Base-by-base conservation (phyloP, 1,284 basidiomycete genomes). In the Trametes versicolor region DNA sequence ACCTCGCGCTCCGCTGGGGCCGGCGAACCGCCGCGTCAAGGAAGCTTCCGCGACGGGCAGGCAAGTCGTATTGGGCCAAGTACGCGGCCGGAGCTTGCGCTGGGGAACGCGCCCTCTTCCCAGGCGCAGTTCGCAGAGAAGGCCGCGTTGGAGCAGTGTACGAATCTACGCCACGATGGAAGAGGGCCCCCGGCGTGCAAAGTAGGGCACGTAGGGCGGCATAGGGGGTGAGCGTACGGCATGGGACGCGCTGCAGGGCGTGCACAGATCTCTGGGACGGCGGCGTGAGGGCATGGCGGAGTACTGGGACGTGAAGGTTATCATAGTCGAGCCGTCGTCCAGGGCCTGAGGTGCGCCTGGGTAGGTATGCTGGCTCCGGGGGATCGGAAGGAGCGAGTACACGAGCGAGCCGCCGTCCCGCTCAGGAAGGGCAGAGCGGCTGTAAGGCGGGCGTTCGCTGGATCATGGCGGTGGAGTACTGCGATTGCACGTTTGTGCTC, bases 1-100 rank as follows among this genome's bases (percentile, higher is more conserved):
- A 29, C 65, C 65, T 37, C 61, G 68, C 68, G 65, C 65, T 69
- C 68, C 68, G 68, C 63, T 69, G 68, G 63, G 58, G 55, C 68
- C 68, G 68, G 68, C 61, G 59, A 55, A 53, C 58, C 23, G 55
- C 49, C 57, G 55, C 57, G 62, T 64, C 68, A 66, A 59, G 45
- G 63, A 64, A 69, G 63, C 45, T 52, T 53, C 63, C 60, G 25
- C 36, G 43, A 36, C 45, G 51, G 62, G 59, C 51, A 39, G 53
- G 41, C 41, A 4, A 48, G 67, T 32, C 29, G 29, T 32, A 32
- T 32, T 32, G 29, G 29, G 29, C 59, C 52, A 58, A 60, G 59
- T 45, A 34, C 49, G 59, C 64, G 67, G 67, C 63, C 63, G 67
- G 67, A 69, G 43, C 67, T 66, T 64, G 62, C 32, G 56, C 53